A percentile compares a stretch with the other conserved stretches of the same genome.
Conservation (phyloP, 768 basidiomycete genomes). For the Lenzites betulinus region DNA sequence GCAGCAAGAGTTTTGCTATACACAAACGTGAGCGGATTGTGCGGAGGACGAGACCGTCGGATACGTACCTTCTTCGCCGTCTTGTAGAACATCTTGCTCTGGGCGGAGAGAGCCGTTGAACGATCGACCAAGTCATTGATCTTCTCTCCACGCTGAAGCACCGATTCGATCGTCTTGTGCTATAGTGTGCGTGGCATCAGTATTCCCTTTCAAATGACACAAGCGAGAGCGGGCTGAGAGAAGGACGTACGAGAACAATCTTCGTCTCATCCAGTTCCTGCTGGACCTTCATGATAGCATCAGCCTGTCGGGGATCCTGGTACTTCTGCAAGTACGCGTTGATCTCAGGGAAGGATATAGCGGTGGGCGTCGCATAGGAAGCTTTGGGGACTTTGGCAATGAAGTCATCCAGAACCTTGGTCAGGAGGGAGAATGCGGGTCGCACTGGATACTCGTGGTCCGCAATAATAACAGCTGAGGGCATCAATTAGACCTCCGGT, state of each 20-base stretch:
- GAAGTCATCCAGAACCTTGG: slow-evolving; percentile 94
- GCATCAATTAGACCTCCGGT: background rate
- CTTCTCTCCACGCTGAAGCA: slow-evolving; percentile 94
- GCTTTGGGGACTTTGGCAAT: slow-evolving; percentile 74
- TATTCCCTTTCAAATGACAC: background rate
- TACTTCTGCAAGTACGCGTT: slow-evolving; percentile 84
- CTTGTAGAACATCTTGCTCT: slow-evolving; percentile 99
- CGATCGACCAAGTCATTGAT: slow-evolving; percentile 94
- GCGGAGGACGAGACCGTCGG: background rate
- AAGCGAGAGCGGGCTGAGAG: no score
- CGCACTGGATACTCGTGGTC: slow-evolving; percentile 97
- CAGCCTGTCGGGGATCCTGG: slow-evolving; percentile 96
- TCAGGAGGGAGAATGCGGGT: slow-evolving; percentile 92
- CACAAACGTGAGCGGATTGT: background rate
- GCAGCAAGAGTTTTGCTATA: slow-evolving; percentile 94
- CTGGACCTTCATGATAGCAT: slow-evolving; percentile 98
- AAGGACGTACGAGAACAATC: slow-evolving; percentile 81
- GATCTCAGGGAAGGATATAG: slow-evolving; percentile 78
- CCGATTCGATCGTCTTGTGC: slow-evolving; percentile 99
- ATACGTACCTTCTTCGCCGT: slow-evolving; percentile 92
- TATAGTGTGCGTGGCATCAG: slow-evolving; percentile 34
- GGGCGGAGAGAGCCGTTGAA: slow-evolving; percentile 82
- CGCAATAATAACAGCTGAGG: slow-evolving; percentile 83
- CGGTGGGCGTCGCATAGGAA: slow-evolving; percentile 60
- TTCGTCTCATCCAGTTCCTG: slow-evolving; percentile 99